Evolutionary conservation across 2,329 filamentous ascomycete genomes (phyloP).

Genomic region (Penicillium sp.): DNA sequence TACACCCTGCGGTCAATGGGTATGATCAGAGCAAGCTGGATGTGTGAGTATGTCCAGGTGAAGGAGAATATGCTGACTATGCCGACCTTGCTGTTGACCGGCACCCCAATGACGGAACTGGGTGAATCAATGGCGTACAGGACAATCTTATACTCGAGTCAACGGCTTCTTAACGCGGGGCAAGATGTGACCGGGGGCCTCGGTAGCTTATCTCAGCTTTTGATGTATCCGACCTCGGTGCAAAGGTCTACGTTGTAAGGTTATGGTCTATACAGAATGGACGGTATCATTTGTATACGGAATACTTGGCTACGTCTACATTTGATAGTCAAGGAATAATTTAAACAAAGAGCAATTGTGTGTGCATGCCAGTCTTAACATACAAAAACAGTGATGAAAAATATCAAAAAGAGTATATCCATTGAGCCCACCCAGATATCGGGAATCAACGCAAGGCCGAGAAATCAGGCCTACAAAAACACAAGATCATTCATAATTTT

Average conservation of each 20-base stretch:
- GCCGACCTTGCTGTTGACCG: not conserved
- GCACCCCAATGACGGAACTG: not conserved
- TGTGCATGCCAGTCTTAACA: slow-evolving; percentile 41
- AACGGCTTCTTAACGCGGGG: slow-evolving; percentile 12
- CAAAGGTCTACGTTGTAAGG: not conserved
- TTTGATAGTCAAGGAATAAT: not conserved
- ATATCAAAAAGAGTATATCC: slow-evolving; percentile 41
- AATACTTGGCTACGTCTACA: not conserved
- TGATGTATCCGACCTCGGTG: not conserved
- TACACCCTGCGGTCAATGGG: not conserved
- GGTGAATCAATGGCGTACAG: not conserved
- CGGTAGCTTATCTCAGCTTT: slow-evolving; percentile 25
- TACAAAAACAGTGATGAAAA: slow-evolving; percentile 27
- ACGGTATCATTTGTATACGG: not conserved
- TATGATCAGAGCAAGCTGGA: slow-evolving; percentile 4
- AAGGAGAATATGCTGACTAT: too few species aligned
- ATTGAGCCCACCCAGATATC: slow-evolving; percentile 38
- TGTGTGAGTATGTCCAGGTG: too few species aligned
- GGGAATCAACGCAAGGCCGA: slow-evolving; percentile 30
- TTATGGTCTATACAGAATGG: not conserved
- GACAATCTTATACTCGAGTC: not conserved
- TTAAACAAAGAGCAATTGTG: slow-evolving; percentile 33
- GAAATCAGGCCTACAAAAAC: slow-evolving; percentile 30
- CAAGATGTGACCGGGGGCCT: slow-evolving; percentile 11
- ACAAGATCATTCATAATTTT: slow-evolving; percentile 34